phyloP scores from a whole-genome alignment of 768 basidiomycete genomes.

The Tulasnella sp. region DNA sequence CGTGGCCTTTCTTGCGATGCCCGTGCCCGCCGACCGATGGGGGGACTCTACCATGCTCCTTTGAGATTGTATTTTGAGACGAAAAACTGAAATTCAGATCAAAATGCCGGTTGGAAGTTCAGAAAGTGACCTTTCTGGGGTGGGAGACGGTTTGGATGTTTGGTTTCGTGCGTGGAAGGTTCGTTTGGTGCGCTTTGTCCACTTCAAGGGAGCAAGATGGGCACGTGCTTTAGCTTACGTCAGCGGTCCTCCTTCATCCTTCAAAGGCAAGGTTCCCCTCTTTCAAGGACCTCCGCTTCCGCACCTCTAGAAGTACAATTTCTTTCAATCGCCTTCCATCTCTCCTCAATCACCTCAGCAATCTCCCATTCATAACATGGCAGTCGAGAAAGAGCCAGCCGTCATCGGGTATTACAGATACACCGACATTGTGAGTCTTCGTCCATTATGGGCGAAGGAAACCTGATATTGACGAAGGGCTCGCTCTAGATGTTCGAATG shows the following conservation, averaged over 20 bases:
- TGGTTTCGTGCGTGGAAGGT: conserved; percentile 1
- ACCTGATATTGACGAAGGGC: neutral
- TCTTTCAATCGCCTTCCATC: neutral
- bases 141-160: neutral
- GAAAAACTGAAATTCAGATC: neutral
- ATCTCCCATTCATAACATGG: neutral
- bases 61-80: neutral
- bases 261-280: neutral
- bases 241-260: neutral
- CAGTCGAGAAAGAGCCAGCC: neutral
- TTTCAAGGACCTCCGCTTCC: neutral
- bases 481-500: conserved; percentile 11
- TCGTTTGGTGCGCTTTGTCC: conserved; percentile 3
- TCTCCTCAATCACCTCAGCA: neutral
- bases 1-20: conserved; percentile 60
- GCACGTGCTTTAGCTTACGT: neutral
- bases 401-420: conserved; percentile 35
- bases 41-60: conserved; percentile 4
- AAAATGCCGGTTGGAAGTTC: neutral
- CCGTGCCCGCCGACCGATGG: conserved; percentile 2
- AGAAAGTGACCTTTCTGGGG: neutral
- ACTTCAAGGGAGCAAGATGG: neutral
- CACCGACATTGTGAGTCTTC: conserved; percentile 50
- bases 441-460: neutral
- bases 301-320: neutral